These are phyloP conservation scores for Ophiostoma sp. DNA, from an alignment of 2,329 filamentous ascomycete species.

Conservation along the genomic window DNA sequence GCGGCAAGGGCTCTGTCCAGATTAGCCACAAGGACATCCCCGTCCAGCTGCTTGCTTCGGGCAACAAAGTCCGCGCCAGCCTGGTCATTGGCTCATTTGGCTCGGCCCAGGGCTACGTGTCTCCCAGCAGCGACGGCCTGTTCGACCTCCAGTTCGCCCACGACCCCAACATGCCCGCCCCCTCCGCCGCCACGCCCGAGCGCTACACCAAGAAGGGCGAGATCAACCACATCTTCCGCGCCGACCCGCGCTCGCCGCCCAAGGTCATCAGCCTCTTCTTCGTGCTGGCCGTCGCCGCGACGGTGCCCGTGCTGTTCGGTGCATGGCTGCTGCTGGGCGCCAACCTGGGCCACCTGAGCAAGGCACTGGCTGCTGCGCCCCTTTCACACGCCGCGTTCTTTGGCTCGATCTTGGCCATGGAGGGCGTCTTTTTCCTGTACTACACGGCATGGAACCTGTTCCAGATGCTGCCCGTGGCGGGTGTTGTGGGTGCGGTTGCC, in stretches of 20 bases:
- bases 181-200: constrained; percentile 63
- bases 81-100: constrained; percentile 88
- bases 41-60: constrained; percentile 70
- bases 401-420: constrained; percentile 81
- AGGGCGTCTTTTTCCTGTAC: constrained; percentile 92
- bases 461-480: constrained; percentile 75
- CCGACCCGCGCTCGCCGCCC: constrained; percentile 77
- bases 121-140: constrained; percentile 43
- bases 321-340: constrained; percentile 77
- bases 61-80: constrained; percentile 71
- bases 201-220: constrained; percentile 82
- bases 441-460: constrained; percentile 92
- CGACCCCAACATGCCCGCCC: constrained; percentile 61
- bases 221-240: constrained; percentile 88
- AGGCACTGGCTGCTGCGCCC: constrained; percentile 74
- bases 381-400: constrained; percentile 83
- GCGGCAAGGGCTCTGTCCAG: constrained; percentile 80
- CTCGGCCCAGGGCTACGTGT: constrained; percentile 65
- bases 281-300: constrained; percentile 67
- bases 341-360: constrained; percentile 75
- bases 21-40: constrained; percentile 90
- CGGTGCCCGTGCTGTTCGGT: constrained; percentile 69
- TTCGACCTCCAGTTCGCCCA: constrained; percentile 71
- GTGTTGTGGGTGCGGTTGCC: constrained; percentile 66
- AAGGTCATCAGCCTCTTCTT: constrained; percentile 79